phyloP scores from a whole-genome alignment of 495 filamentous ascomycete genomes.

The Clohesyomyces aquaticus region DNA sequence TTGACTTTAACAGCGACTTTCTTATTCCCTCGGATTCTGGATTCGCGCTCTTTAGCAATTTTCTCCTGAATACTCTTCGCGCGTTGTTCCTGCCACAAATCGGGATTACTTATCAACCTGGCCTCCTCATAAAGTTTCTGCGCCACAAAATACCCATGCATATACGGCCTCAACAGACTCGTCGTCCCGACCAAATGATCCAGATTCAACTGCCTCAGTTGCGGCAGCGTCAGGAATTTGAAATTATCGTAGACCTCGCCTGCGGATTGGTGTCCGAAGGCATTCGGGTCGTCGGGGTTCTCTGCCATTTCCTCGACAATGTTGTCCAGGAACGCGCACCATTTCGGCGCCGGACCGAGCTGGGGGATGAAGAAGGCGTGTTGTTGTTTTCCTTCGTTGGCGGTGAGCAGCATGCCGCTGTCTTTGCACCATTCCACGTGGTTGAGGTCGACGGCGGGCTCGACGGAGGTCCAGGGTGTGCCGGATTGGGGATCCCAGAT shows the following conservation, averaged over 20 bases:
- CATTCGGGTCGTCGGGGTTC: constrained; percentile 68
- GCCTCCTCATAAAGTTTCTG: constrained; percentile 93
- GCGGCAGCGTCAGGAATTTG: constrained; percentile 89
- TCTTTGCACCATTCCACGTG: constrained; percentile 85
- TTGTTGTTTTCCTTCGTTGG: constrained; percentile 90
- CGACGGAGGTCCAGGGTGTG: constrained; percentile 89
- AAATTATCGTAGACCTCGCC: constrained; percentile 95
- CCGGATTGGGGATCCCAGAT: constrained; percentile 85
- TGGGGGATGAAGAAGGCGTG: constrained; percentile 97
- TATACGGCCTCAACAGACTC: constrained; percentile 86
- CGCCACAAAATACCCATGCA: constrained; percentile 98
- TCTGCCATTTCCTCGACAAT: constrained; percentile 98
- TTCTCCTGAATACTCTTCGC: constrained; percentile 85
- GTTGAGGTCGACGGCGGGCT: constrained; percentile 92
- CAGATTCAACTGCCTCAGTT: constrained; percentile 78
- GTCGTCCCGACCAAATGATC: constrained; percentile 87
- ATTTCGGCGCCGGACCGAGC: constrained; percentile 86
- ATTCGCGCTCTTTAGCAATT: constrained; percentile 91
- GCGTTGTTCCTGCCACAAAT: constrained; percentile 86
- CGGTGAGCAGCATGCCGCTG: constrained; percentile 89
- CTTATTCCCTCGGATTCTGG: constrained; percentile 87
- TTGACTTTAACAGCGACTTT: constrained; percentile 92
- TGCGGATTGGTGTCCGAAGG: constrained; percentile 52
- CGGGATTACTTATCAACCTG: constrained; percentile 87
- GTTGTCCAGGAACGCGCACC: constrained; percentile 96